Base-by-base conservation (phyloP, 768 basidiomycete species). In the Hygrophorus russula region DNA sequence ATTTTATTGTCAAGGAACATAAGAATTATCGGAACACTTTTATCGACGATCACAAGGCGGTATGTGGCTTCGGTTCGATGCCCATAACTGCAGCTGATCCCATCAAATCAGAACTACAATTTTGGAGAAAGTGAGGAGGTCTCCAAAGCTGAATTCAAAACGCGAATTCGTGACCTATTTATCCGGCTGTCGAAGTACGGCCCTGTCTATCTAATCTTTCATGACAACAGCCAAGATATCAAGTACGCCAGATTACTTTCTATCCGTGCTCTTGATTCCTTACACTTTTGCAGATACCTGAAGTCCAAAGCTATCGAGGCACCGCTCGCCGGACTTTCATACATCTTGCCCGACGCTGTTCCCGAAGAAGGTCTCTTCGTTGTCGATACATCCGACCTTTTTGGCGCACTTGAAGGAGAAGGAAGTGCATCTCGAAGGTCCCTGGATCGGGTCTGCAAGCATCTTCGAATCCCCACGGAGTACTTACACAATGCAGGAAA, bases 401-500 rank as follows among this genome's bases (percentile, higher is more conserved):
- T 90, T 56, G 73, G 71, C 31, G 87, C 81, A 5, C 65, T 93
- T 18, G 73, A 82, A 41, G 86, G 85, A 7, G 71, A 74, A 46
- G 63, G 63, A 1, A 58, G 66, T 2, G 65, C 65, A 40, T 69
- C 80, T 56, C 69, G 70, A 34, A 62, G 73, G 37, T 62, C 66
- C 1, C 70, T 93, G 15, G 73, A 73, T 47, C 72, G 76, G 31
- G 69, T 78, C 24, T 84, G 81, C 58, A 62, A 65, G 36, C 73
- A 79, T 41, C 68, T 92, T 15, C 71, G 76, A 39, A 67, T 89
- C 39, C 49, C 61, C 0, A 72, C 74, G 1, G 50, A 67, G 28
- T 65, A 69, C 51, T 50, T 83, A 45, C 90, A 90, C 67, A 93
- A 92, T 53, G 87, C 85, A 1, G 88, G 87, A 0, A 91, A 90